Evolutionary conservation across 179 eudicot species (phyloP), one percentile per base, ranked within the genome.

Genomic region (Beta corolliflora): DNA sequence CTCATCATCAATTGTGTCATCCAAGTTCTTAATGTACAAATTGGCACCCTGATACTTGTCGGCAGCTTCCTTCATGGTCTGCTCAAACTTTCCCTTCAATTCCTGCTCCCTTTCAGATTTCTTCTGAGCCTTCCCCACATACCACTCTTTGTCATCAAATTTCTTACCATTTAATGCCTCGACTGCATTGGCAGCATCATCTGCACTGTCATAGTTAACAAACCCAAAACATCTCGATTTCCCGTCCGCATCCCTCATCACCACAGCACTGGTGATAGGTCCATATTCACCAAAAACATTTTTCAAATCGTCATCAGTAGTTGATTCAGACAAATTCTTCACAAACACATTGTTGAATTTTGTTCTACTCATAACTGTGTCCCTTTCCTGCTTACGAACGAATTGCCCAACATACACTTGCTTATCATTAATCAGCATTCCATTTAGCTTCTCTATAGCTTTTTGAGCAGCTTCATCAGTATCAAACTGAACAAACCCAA

Each of bases 371-470:
- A 50, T 36, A 48, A 44, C 65, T 78, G 83, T 71, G 1, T 92
- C 97, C 77, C 94, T 88, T 70, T 92, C 94, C 76, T 91, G 94
- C 87, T 89, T 92, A 59, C 94, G 92, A 29, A 88, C 91, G 82
- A 89, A 89, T 63, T 72, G 92, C 31, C 92, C 94, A 46, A 92
- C 96, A 75, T 83, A 92, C 5, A 92, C 97, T 85, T 89, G 94
- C 71, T 92, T 92, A 21, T 91, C 97, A 89, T 92, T 92, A 11
- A 91, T 84, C n/a, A 91, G 88, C 97, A 91, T 92, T 50, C 93
- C 94, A 84, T 92, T 92, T 31, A 92, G 84, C 84, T 92, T 88
- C 71, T 88, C 94, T 0, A 92, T 92, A 8, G 96, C 92, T 81
- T 69, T 86, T 79, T 89, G 89, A 68, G 96, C 92, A 78, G 91